Base-by-base conservation (phyloP, 2,329 filamentous ascomycete genomes). In the Madurella mycetomatis region DNA sequence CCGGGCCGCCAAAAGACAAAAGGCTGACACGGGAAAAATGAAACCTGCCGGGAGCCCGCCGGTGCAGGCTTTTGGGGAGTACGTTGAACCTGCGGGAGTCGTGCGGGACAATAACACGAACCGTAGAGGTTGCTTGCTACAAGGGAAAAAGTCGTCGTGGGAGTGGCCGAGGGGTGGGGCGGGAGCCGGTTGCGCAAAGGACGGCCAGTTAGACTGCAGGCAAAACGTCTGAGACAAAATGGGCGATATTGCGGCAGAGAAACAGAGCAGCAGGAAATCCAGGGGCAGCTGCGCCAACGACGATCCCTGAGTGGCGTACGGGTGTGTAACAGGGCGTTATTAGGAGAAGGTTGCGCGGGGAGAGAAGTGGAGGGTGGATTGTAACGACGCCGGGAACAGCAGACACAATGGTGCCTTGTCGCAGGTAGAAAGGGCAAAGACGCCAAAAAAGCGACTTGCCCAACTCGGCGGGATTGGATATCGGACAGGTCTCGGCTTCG, bases 11-110 rank as follows among this genome's bases (percentile, higher is more conserved):
- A 25, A 56, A 60, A n/a, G n/a, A n/a, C n/a, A n/a, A 58, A 60
- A 55, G 58, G 54, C 58, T 58, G 64, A 32, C 51, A 59, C 61
- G 59, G 59, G 42, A 60, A 56, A 56, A 63, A 63, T 63, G 61
- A 54, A 62, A 63, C 61, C 56, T 62, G 58, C 56, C 56, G 55
- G 59, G 42, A 45, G 51, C 54, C 34, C 52, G 43, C 49, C 42
- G 47, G 19, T 48, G 49, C 32, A 30, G 50, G 43, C 18, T 40
- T 43, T 12, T 37, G 13, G 34, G 34, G 34, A 17, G 30, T 30
- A 13, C n/a, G n/a, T 39, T 39, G 43, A 17, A 43, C 17, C 30
- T 50, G 44, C 51, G 48, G 46, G 41, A 50, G 46, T n/a, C 49
- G 49, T 45, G 44, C 41, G 48, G 41, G 47, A 40, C 31, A 45